Evolutionary conservation across 225 moss, liverwort and hornwort species (phyloP).

Genomic region (Pseudoscleropodium purum): DNA sequence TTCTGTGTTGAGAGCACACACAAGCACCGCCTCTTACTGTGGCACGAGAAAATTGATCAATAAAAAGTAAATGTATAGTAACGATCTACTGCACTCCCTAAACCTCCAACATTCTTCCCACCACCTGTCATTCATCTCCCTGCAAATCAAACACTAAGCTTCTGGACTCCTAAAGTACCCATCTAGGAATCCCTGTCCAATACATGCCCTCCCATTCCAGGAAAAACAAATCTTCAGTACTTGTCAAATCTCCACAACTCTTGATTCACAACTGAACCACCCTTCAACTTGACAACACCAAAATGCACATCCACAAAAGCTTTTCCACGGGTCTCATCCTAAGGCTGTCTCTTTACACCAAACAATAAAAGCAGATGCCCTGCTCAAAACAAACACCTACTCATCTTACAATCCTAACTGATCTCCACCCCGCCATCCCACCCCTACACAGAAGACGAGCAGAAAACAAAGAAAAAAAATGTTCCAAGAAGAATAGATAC

Average conservation of each 20-base stretch:
- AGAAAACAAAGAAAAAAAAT: slow-evolving; percentile 18
- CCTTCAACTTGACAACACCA: slow-evolving; percentile 21
- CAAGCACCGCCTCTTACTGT: slow-evolving; percentile 1
- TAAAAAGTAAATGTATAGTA: neutral
- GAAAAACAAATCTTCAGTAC: neutral
- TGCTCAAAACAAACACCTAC: slow-evolving; percentile 88
- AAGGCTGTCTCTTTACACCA: slow-evolving; percentile 71
- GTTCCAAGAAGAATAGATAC: slow-evolving; percentile 11
- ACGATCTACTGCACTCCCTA: slow-evolving; percentile 4
- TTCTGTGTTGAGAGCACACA: neutral
- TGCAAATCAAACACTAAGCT: neutral
- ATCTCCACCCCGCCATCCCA: neutral
- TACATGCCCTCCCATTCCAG: slow-evolving; percentile 1
- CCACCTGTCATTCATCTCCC: neutral
- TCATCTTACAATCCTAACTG: slow-evolving; percentile 60
- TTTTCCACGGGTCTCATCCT: slow-evolving; percentile 12
- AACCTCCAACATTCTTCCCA: slow-evolving; percentile 2
- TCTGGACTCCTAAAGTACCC: neutral
- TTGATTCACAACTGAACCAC: neutral
- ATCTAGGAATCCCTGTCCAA: neutral
- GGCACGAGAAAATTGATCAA: slow-evolving; percentile 21
- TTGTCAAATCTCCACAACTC: slow-evolving; percentile 3
- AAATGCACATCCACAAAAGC: slow-evolving; percentile 18
- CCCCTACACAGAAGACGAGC: slow-evolving; percentile 6
- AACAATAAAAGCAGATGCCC: slow-evolving; percentile 84